These are phyloP conservation scores for Pseudogymnoascus sp. DNA, from an alignment of 2,329 filamentous ascomycete species.

Conservation along the genomic window DNA sequence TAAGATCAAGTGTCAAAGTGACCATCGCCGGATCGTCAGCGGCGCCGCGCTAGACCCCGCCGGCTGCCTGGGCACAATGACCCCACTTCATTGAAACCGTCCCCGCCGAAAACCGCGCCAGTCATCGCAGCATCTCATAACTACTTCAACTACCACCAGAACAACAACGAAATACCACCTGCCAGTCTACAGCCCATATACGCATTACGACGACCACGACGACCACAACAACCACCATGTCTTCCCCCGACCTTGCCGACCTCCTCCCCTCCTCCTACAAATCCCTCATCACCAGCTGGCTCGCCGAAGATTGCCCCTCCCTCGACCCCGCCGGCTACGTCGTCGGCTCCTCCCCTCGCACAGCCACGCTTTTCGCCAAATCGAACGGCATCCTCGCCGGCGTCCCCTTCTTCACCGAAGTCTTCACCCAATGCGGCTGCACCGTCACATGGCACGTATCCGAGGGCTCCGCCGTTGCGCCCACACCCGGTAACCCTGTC, in stretches of 20 bases:
- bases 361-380: slow-evolving; percentile 60
- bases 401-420: slow-evolving; percentile 89
- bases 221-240: not conserved
- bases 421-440: slow-evolving; percentile 84
- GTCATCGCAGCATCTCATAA: not conserved
- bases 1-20: not conserved
- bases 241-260: slow-evolving; percentile 45
- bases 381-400: slow-evolving; percentile 78
- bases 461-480: slow-evolving; percentile 63
- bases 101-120: slow-evolving; percentile 1
- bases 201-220: not conserved
- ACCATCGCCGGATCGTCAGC: not conserved
- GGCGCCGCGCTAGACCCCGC: not conserved
- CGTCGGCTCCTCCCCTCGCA: slow-evolving; percentile 61
- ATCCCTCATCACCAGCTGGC: slow-evolving; percentile 70
- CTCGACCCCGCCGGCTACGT: slow-evolving; percentile 98
- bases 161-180: not conserved
- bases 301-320: slow-evolving; percentile 90
- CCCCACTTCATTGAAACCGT: not conserved
- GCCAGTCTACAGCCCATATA: not conserved
- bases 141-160: not conserved
- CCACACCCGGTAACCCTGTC: slow-evolving; percentile 42
- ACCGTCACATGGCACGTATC: slow-evolving; percentile 77
- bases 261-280: slow-evolving; percentile 83
- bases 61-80: not conserved